Evolutionary conservation across 768 basidiomycete genomes (phyloP), one percentile per base, ranked within the genome.

Genomic region (Naganishia antarctica): DNA sequence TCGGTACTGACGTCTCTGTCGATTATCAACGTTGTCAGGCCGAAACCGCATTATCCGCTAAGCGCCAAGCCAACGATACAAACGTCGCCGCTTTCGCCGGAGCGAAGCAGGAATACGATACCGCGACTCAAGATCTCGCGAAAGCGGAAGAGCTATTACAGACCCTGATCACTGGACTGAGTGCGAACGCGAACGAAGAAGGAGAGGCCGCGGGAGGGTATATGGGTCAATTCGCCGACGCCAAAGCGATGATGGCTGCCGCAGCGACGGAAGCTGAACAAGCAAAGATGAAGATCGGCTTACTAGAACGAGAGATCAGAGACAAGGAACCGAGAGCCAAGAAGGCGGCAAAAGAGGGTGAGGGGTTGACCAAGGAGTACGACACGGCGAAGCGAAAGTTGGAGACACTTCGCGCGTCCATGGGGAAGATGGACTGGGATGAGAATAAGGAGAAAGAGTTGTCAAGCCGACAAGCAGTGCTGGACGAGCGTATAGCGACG

Each of bases 81-180:
- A 78, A 88, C 28, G 80, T 81, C 4, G 77, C 80, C 2, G 78
- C 83, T 0, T 88, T 87, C 76, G 81, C 81, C 60, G 79, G 79
- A 9, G 80, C 90, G 63, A 90, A 91, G 71, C 83, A 86, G 6
- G 83, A 84, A 53, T 86, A 93, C 72, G 83, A 83, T 46, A 75
- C 81, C 0, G 81, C 85, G 1, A 81, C 85, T 62, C 79, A 82
- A 4, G 82, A 85, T 29, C 82, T 94, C 9, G 74, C 82, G 15
- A 87, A 84, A 21, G 83, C 87, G 16, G 93, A 98, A 76, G 90
- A 92, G 70, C 87, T 98, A n/a, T 82, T 98, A 0, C 94, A 98
- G 76, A 90, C 91, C 0, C 85, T 98, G 21, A 82, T 94, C 49
- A 98, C 94, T 0, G 96, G 96, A 46, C 84, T 97, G 11, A 71